phyloP scores from a whole-genome alignment of 108 stramenopile species.

The Cyclostephanos tholiformis region DNA sequence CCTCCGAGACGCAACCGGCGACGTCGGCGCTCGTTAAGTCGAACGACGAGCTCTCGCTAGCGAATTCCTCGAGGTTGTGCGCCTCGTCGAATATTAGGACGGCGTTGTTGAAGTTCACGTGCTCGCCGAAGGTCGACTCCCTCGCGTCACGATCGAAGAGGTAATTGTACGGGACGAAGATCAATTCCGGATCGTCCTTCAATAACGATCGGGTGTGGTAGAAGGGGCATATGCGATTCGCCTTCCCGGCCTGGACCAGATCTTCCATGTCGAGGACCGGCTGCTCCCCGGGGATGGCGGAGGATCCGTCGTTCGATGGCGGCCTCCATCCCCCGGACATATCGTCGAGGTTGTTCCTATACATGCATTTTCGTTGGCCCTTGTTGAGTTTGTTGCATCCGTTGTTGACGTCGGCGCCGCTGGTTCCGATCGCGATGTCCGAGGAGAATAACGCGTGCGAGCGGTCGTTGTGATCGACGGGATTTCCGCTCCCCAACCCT shows the following conservation, averaged over 20 bases:
- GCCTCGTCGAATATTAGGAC: slow-evolving; percentile 98
- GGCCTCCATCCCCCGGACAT: slow-evolving; percentile 36
- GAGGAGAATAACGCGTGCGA: background rate
- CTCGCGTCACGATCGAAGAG: slow-evolving; percentile 93
- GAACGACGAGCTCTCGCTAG: slow-evolving; percentile 92
- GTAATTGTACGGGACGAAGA: slow-evolving; percentile 99
- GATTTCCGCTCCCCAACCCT: background rate
- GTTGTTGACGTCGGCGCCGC: slow-evolving; percentile 66
- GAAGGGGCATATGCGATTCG: slow-evolving; percentile 91
- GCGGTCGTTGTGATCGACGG: background rate
- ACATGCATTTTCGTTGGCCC: slow-evolving; percentile 74
- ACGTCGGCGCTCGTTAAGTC: slow-evolving; percentile 84
- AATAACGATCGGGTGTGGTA: slow-evolving; percentile 82
- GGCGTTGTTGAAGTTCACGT: slow-evolving; percentile 79
- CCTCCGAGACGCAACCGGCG: slow-evolving; percentile 78
- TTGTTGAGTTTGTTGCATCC: slow-evolving; percentile 81
- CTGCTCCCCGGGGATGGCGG: slow-evolving; percentile 46
- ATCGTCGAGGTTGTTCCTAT: slow-evolving; percentile 77
- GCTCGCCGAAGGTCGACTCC: slow-evolving; percentile 63
- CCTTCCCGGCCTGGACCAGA: slow-evolving; percentile 77
- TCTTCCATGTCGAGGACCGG: slow-evolving; percentile 97
- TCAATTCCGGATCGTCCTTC: slow-evolving; percentile 82
- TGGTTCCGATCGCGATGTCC: slow-evolving; percentile 27
- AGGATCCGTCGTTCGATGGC: background rate
- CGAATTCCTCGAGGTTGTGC: slow-evolving; percentile 98